Evolutionary conservation across 352 stramenopile species (phyloP).

Genomic region (Phytophthora litchii): DNA sequence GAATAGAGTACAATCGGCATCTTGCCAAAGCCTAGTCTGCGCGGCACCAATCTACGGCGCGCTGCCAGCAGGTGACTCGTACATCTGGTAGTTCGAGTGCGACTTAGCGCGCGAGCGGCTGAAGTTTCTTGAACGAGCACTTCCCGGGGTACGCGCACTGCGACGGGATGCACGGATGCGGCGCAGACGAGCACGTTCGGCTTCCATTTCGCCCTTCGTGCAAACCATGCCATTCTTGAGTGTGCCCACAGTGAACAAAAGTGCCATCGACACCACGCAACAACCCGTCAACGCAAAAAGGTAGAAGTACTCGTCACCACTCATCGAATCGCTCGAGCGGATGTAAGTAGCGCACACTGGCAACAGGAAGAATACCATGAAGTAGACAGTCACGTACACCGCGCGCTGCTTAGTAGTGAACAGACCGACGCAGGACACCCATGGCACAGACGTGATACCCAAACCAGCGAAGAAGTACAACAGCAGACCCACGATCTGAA

Average conservation of each 20-base stretch:
- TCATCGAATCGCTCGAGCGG: conserved; percentile 38
- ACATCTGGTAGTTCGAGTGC: conserved; percentile 76
- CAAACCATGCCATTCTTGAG: conserved; percentile 74
- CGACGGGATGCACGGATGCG: conserved; percentile 55
- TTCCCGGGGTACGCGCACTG: conserved; percentile 62
- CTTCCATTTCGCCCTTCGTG: conserved; percentile 64
- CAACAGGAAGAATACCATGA: conserved; percentile 78
- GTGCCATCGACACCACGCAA: conserved; percentile 44
- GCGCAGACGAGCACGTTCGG: conserved; percentile 56
- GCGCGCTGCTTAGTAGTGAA: conserved; percentile 72
- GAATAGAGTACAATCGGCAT: conserved; percentile 29
- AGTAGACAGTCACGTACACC: conserved; percentile 69
- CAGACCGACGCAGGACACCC: conserved; percentile 72
- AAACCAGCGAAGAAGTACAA: conserved; percentile 84
- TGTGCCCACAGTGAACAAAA: conserved; percentile 63
- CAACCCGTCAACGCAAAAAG: conserved; percentile 57
- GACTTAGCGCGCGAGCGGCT: conserved; percentile 70
- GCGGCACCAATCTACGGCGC: conserved; percentile 39
- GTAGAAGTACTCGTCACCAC: conserved; percentile 57
- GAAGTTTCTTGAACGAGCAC: conserved; percentile 62
- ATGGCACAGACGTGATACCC: conserved; percentile 74
- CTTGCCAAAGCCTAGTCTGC: conserved; percentile 20
- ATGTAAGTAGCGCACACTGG: conserved; percentile 54
- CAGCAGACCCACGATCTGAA: conserved; percentile 72
- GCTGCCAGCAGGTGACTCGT: conserved; percentile 60